phyloP scores from a whole-genome alignment of 192 early-diverging fungal genomes.

The Coemansia sp. region DNA sequence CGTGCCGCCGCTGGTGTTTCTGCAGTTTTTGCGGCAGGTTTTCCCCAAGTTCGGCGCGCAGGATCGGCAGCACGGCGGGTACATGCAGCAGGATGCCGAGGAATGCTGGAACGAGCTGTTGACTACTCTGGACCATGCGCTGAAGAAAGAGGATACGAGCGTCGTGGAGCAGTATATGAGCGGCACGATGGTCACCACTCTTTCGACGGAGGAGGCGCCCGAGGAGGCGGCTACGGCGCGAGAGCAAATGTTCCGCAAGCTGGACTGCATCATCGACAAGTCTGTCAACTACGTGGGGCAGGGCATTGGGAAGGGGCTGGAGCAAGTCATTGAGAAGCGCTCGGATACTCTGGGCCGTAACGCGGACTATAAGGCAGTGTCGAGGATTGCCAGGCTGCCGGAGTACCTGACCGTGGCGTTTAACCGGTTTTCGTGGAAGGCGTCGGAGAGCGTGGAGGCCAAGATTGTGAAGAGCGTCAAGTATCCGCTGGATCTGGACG shows the following conservation, averaged over 20 bases:
- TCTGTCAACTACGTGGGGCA: conserved; percentile 48
- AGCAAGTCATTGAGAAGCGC: conserved; percentile 87
- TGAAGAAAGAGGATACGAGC: conserved; percentile 9
- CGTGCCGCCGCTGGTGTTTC: conserved; percentile 77
- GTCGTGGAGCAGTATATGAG: conserved; percentile 82
- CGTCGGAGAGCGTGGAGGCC: conserved; percentile 71
- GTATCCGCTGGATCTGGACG: conserved; percentile 92
- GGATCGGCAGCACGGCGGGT: conserved; percentile 65
- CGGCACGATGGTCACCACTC: conserved; percentile 61
- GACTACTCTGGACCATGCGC: conserved; percentile 56
- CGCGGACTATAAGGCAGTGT: conserved; percentile 76
- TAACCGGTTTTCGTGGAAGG: conserved; percentile 96
- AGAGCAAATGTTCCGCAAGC: conserved; percentile 75
- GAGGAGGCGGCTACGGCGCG: conserved; percentile 65
- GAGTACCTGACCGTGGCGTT: conserved; percentile 88
- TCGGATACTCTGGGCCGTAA: conserved; percentile 78
- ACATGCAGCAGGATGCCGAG: conserved; percentile 96
- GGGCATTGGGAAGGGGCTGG: conserved; percentile 61
- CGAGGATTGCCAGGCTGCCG: conserved; percentile 82
- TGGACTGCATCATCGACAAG: conserved; percentile 70
- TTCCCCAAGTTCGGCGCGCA: conserved; percentile 89
- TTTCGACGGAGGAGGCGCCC: conserved; percentile 67
- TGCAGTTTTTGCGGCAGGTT: conserved; percentile 72
- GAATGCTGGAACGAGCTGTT: conserved; percentile 95
- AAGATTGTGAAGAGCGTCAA: conserved; percentile 97